These are phyloP conservation scores for Nakazawaea holstii DNA, from an alignment of 805 yeast genomes.

Conservation along the genomic window DNA sequence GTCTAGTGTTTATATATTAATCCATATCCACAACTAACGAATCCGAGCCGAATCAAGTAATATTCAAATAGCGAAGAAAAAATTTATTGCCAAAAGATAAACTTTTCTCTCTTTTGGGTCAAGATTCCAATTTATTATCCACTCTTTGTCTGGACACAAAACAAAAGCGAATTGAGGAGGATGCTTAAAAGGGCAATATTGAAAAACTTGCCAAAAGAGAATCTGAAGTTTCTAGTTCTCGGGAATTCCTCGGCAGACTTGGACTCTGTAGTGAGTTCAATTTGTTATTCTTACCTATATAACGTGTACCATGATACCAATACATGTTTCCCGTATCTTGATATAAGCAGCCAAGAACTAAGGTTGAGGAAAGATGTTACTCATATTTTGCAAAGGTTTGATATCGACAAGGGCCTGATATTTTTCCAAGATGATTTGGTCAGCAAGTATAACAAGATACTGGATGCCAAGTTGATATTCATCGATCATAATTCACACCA, in stretches of 20 bases:
- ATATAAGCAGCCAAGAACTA: constrained; percentile 65
- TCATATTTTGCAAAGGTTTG: constrained; percentile 40
- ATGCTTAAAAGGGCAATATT: not conserved
- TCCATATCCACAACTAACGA: not conserved
- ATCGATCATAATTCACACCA: constrained; percentile 82
- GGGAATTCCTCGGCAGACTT: constrained; percentile 37
- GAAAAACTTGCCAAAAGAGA: not conserved
- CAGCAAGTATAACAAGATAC: not conserved
- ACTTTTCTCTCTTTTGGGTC: not conserved
- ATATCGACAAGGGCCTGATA: constrained; percentile 44
- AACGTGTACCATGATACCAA: constrained; percentile 26
- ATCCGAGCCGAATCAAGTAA: not conserved
- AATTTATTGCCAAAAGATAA: not conserved
- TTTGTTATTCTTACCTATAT: constrained; percentile 62
- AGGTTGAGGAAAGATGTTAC: constrained; percentile 66
- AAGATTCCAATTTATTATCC: not conserved
- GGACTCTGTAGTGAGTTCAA: constrained; percentile 80
- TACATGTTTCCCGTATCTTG: constrained; percentile 62
- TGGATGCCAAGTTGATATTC: constrained; percentile 40
- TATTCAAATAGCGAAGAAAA: not conserved
- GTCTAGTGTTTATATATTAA: too few relatives aligned
- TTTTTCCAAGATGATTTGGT: constrained; percentile 66
- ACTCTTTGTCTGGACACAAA: not conserved
- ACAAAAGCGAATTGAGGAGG: not conserved
- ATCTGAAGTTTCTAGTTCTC: not conserved